A percentile compares a stretch with the other conserved stretches of the same genome.
phyloP scores from a whole-genome alignment of 805 yeast species.

The Candida manassasensis region DNA sequence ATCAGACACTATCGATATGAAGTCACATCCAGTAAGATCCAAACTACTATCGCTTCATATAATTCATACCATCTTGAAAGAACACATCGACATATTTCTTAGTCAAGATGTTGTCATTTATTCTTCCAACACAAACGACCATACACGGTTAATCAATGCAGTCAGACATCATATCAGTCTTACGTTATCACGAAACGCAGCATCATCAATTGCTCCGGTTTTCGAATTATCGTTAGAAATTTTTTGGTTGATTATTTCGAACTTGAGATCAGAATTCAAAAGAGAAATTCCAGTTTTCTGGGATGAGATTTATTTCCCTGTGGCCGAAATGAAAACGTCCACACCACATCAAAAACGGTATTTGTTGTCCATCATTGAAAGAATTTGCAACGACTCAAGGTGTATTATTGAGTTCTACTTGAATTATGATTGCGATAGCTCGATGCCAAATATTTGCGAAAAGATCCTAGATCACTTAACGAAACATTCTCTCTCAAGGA shows the following conservation, averaged over 20 bases:
- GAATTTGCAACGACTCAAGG: constrained; percentile 83
- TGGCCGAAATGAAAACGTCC: constrained; percentile 85
- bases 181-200: constrained; percentile 84
- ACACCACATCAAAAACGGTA: constrained; percentile 91
- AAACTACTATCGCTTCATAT: constrained; percentile 84
- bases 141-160: constrained; percentile 67
- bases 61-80: constrained; percentile 77
- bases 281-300: constrained; percentile 91
- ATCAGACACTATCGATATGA: constrained; percentile 70
- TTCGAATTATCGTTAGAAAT: constrained; percentile 90
- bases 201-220: constrained; percentile 85
- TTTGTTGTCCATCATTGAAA: constrained; percentile 71
- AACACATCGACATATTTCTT: constrained; percentile 77
- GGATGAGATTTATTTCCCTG: constrained; percentile 90
- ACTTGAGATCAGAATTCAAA: constrained; percentile 82
- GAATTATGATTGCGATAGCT: constrained; percentile 89
- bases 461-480: constrained; percentile 73
- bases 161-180: constrained; percentile 80
- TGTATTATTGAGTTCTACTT: constrained; percentile 87
- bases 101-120: constrained; percentile 52
- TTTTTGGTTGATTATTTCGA: constrained; percentile 82
- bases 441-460: constrained; percentile 82
- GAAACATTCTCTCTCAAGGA: constrained; percentile 62
- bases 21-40: constrained; percentile 89
- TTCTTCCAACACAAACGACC: constrained; percentile 45